Evolutionary conservation across 177 flowering plant species (phyloP), one percentile per base, ranked within the genome.

Genomic region (Tripterygium wilfordii): DNA sequence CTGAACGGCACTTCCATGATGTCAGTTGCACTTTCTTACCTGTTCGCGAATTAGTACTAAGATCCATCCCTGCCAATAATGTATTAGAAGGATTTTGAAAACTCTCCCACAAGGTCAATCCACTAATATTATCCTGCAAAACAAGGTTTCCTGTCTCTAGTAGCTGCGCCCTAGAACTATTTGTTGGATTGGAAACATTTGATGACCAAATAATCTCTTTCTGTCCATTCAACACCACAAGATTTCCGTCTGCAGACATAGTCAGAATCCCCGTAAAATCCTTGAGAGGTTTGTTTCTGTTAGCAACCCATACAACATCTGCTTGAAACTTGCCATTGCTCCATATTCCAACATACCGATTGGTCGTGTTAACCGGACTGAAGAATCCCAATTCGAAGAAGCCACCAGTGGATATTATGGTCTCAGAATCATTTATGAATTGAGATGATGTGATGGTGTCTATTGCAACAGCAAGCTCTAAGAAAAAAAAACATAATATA

Each of bases 301-400:
- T 74, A 21, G 78, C 78, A 1, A 67, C 58, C 78, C 78, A 74
- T 6, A 70, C 39, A 2, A 61, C 57, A 21, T 56, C 53, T 10
- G 15, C 21, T 3, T 1, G 13, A 15, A 43, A 22, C 2, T 36
- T 15, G 1, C 39, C 21, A 16, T 54, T 42, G 36, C 54, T 67
- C 58, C 66, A 64, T 8, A 70, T 68, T 9, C 72, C 75, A 15
- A 64, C 44, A 41, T 67, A 72, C 5, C 72, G 72, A 20, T 67
- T 33, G 20, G 63, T 53, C 22, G 60, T 56, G 14, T 50, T 53
- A 8, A 8, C 10, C 1, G 72, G 79, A 46, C 54, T 62, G 37
- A 67, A 70, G 43, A 74, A 74, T 9, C 75, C 75, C 7, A 74
- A 30, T 28, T 48, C 54, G 53, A 67, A 75, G n/a, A 16, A 9